These are phyloP conservation scores for Debaryomyces robertsiae DNA, from an alignment of 1,139 yeast species.

Conservation along the genomic window DNA sequence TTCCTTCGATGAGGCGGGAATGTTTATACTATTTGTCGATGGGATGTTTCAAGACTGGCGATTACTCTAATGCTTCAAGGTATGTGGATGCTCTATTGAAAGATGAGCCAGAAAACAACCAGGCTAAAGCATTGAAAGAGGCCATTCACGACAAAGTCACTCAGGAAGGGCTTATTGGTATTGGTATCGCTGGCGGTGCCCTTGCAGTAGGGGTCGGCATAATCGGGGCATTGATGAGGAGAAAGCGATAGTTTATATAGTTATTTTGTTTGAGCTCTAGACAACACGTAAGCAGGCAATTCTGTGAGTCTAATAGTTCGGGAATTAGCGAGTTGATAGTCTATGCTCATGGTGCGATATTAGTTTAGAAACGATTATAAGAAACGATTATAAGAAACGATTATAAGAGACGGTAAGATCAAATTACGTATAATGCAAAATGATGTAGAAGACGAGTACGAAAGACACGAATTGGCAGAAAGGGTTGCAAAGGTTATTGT, in stretches of 20 bases:
- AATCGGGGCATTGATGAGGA: slow-evolving; percentile 56
- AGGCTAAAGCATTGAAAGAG: slow-evolving; percentile 69
- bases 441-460: not conserved
- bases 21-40: slow-evolving; percentile 84
- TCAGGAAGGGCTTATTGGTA: slow-evolving; percentile 82
- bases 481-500: slow-evolving; percentile 18
- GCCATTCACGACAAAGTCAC: slow-evolving; percentile 86
- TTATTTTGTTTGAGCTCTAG: slow-evolving; percentile 2
- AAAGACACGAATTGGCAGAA: slow-evolving; percentile 14
- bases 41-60: slow-evolving; percentile 88
- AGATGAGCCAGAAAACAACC: slow-evolving; percentile 83
- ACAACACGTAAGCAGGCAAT: not conserved
- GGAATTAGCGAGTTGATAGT: too few relatives aligned
- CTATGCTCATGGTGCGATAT: too few relatives aligned
- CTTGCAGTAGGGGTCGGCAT: slow-evolving; percentile 80
- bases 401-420: too few relatives aligned
- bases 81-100: slow-evolving; percentile 77
- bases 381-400: too few relatives aligned
- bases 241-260: slow-evolving; percentile 25
- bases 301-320: too few relatives aligned
- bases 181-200: slow-evolving; percentile 83
- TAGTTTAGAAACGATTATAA: too few relatives aligned
- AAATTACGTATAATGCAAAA: slow-evolving; percentile 2
- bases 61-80: slow-evolving; percentile 80
- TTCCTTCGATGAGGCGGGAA: slow-evolving; percentile 84